Evolutionary conservation across 1,139 yeast genomes (phyloP).

Genomic region (Magnusiomyces paraingens): DNA sequence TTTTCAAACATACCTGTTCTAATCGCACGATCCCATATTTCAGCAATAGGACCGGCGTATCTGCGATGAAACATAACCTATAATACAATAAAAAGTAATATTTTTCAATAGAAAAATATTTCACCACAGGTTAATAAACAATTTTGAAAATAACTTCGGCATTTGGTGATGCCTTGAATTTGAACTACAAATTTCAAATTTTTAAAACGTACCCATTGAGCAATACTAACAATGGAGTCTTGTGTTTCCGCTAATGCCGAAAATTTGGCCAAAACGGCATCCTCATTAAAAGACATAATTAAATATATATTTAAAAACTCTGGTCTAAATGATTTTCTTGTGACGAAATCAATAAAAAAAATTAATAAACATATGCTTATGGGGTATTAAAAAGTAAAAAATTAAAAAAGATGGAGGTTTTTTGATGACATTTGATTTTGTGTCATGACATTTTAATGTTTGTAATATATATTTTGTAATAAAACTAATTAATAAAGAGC

Average conservation of each 20-base stretch:
- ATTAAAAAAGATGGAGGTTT: neutral
- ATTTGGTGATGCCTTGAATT: no score
- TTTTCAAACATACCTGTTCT: slow-evolving; percentile 23
- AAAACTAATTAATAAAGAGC: no score
- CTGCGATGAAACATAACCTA: slow-evolving; percentile 60
- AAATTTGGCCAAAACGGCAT: slow-evolving; percentile 50
- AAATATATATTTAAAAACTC: neutral
- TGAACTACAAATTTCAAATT: neutral
- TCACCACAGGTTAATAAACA: no score
- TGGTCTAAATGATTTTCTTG: neutral
- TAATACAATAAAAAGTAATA: neutral
- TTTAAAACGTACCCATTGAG: slow-evolving; percentile 61
- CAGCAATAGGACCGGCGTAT: slow-evolving; percentile 53
- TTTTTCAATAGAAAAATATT: neutral
- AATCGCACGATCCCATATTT: slow-evolving; percentile 52
- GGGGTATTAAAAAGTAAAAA: neutral
- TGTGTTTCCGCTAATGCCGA: slow-evolving; percentile 65
- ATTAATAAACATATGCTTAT: neutral
- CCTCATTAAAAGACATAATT: slow-evolving; percentile 56
- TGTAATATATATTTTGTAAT: no score
- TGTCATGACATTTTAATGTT: no score
- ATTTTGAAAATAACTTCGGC: no score
- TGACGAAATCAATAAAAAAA: neutral
- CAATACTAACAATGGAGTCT: slow-evolving; percentile 64
- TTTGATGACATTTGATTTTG: neutral